Percentiles rank a stretch among this genome's conserved stretches.
Evolutionary conservation across 495 filamentous ascomycete species (phyloP).

Genomic region (Zalerion maritima): DNA sequence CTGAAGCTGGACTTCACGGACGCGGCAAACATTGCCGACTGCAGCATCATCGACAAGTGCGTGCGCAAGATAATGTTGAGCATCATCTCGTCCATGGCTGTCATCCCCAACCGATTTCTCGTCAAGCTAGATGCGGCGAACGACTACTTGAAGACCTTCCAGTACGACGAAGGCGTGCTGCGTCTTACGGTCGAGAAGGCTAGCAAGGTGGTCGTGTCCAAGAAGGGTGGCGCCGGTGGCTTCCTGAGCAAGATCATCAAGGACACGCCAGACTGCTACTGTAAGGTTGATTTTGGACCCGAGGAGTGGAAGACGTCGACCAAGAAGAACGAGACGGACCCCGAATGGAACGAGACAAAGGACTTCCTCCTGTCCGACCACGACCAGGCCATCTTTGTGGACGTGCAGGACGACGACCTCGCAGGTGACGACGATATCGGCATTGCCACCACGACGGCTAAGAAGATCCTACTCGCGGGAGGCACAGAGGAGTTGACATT

Average conservation of each 20-base stretch:
- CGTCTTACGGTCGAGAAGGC: conserved; percentile 26
- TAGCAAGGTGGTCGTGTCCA: conserved; percentile 13
- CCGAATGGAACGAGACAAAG: conserved; percentile 26
- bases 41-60: conserved; percentile 16
- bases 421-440: conserved; percentile 26
- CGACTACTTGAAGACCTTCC: conserved; percentile 29
- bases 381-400: conserved; percentile 21
- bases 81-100: conserved; percentile 24
- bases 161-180: conserved; percentile 22
- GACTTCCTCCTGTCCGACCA: conserved; percentile 24
- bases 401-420: conserved; percentile 25
- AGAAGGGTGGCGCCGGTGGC: conserved; percentile 9
- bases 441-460: conserved; percentile 19
- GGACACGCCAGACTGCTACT: conserved; percentile 26
- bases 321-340: conserved; percentile 22
- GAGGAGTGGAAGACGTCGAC: conserved; percentile 24
- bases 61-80: conserved; percentile 20
- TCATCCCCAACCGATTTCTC: conserved; percentile 29
- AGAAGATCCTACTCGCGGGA: conserved; percentile 18
- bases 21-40: conserved; percentile 24
- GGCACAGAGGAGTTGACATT: conserved; percentile 20
- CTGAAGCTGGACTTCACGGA: conserved; percentile 27
- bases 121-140: conserved; percentile 25
- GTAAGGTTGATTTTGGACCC: conserved; percentile 21
- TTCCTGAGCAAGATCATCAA: conserved; percentile 18